Base-by-base conservation (phyloP, 257 asterid genomes). In the Thymus quinquecostatus region DNA sequence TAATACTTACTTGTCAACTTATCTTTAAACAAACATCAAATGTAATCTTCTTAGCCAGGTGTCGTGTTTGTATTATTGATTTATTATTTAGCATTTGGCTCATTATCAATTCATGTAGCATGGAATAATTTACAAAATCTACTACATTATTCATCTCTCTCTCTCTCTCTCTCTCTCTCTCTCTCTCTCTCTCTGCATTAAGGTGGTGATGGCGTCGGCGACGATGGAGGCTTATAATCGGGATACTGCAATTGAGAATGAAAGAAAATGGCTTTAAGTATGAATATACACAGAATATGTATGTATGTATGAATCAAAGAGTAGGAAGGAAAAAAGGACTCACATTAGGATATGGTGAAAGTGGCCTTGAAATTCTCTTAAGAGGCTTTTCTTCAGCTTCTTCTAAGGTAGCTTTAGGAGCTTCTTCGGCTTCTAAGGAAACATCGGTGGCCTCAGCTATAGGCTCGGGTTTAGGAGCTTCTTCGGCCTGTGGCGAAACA, bases 171-270 rank as follows among this genome's bases (percentile, higher is more conserved):
- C n/a, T n/a, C n/a, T 34, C 40, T 34, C 40, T 34, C 40, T 34
- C 3, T 34, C 40, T 34, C 40, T 36, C 40, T 36, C 40, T 33
- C 2, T 4, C 8, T 13, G 32, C 71, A 61, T 78, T 82, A 86
- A 64, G 95, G 95, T 78, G 73, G 85, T 47, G 95, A 83, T 61
- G 96, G 95, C 77, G 86, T 88, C 11, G 96, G 96, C 2, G 97
- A 88, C 6, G 97, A 56, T 64, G 97, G 97, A 71, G 95, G 97
- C 71, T 81, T 90, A 80, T 70, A 82, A 72, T 90, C 97, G 13
- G 95, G 95, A 78, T 88, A 90, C 95, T 90, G 89, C 89, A 81
- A 69, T 49, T 41, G 41, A 3, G 14, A 38, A 66, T 12, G 11
- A 56, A 64, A 2, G 3, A 58, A 1, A 2, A 21, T 50, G 5